phyloP scores from a whole-genome alignment of 768 basidiomycete genomes.

The Suillus plorans region DNA sequence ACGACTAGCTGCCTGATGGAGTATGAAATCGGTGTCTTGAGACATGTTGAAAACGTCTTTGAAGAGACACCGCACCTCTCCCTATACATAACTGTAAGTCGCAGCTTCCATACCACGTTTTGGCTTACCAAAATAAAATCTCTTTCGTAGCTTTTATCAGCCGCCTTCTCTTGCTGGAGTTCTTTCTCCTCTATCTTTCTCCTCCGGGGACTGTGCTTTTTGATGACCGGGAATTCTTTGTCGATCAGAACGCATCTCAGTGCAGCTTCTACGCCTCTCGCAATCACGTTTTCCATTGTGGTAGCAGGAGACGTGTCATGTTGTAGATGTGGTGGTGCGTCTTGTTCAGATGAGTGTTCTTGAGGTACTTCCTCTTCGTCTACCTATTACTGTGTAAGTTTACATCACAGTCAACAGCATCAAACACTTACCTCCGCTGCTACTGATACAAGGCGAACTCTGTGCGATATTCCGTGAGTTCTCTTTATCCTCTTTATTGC shows the following conservation, averaged over 20 bases:
- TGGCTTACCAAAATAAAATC: slow-evolving; percentile 10
- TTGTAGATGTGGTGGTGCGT: not conserved
- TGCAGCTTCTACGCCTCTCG: too few relatives aligned
- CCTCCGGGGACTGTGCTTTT: not conserved
- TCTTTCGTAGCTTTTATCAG: slow-evolving; percentile 3
- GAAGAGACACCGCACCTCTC: too few relatives aligned
- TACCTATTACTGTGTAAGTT: not conserved
- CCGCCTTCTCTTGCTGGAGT: slow-evolving; percentile 2
- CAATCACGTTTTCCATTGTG: not conserved
- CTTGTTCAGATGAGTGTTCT: not conserved
- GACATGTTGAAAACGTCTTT: too few relatives aligned
- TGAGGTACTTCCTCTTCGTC: not conserved
- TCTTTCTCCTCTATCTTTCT: slow-evolving; percentile 1
- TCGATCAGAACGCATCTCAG: too few relatives aligned
- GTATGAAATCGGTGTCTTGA: too few relatives aligned
- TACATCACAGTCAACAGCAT: not conserved
- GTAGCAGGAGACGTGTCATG: not conserved
- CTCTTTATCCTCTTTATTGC: slow-evolving; percentile 9
- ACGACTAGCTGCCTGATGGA: too few relatives aligned
- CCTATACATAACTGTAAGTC: too few relatives aligned
- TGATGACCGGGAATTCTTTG: not conserved
- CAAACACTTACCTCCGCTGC: not conserved
- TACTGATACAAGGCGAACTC: slow-evolving; percentile 1
- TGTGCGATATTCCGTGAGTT: not conserved
- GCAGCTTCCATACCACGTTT: too few relatives aligned